Evolutionary conservation across 75 land plant genomes (phyloP), one percentile per base, ranked within the genome.

Genomic region (Picea glauca): DNA sequence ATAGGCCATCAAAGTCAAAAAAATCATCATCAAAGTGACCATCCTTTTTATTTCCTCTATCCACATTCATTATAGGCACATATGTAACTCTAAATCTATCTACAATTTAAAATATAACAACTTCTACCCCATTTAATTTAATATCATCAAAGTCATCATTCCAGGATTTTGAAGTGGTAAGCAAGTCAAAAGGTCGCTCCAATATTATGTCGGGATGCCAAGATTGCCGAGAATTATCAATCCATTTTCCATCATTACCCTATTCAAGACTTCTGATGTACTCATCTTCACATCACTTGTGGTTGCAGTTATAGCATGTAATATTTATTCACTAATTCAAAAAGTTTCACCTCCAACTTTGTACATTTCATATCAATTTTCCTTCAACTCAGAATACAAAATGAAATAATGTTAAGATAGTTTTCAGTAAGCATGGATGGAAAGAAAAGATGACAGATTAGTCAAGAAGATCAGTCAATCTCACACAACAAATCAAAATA

Each of bases 251-350:
- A 58, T 85, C 85, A 50, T 83, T 87, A 21, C 76, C 81, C 58
- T 83, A 84, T 57, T 50, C 75, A 75, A 83, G 65, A 74, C 35
- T 81, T 60, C 84, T 83, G 13, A 64, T 75, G 60, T 74, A 88
- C 38, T 35, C 38, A 35, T 35, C 38, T 35, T 35, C 38, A 35
- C 38, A 35, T 35, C 38, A 35, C 38, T 35, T 35, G 38, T 83
- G 78, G n/a, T 93, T 88, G 83, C 94, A 94, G 77, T 92, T 87
- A 64, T 86, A 90, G 77, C 93, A 93, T 65, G 78, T 87, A 83
- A 82, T 85, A 72, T 93, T 91, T 78, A 91, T 80, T 60, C 92
- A 79, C 50, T 91, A 93, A 77, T 91, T 93, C 85, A 93, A 80
- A 78, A 91, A 93, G 70, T 90, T 88, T 80, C 96, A 93, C 80